Evolutionary conservation across 441 rosid genomes (phyloP), one percentile per base, ranked within the genome.

Genomic region (Raphanus hybrid): DNA sequence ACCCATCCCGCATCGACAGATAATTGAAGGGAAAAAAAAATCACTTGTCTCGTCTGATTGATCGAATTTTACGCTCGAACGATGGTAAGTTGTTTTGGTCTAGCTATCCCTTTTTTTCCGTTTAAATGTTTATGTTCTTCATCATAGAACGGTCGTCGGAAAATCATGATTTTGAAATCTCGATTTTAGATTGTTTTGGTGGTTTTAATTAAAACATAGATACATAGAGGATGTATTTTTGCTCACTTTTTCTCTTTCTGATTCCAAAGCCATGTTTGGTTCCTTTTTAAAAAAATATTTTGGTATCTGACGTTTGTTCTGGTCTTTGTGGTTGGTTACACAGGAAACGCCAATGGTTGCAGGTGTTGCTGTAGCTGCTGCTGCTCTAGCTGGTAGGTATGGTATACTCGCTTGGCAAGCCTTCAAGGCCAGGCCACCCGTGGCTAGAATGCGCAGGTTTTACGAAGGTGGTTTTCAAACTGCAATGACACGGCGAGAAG

Each of bases 331-430:
- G 54, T 48, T 69, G 75, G 54, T 48, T 43, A 7, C 10, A 35
- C 74, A 80, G 83, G 80, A 69, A 3, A 71, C 83, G 43, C 83
- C 83, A 10, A 67, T 80, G 64, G 57, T 80, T 8, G 81, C 74
- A 61, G 81, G 83, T 41, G 80, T 61, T 58, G 80, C 83, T 23
- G 70, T 76, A 5, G 83, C 83, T 60, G 83, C 80, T 29, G 88
- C 89, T 43, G 94, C 94, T 26, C 76, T 65, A 11, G 92, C 91
- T 3, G 87, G 92, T 77, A 86, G 81, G 80, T 88, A 77, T 65
- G 86, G 92, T 66, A 64, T 90, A 76, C 68, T 75, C 61, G 91
- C 92, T 32, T 90, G 94, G 92, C 91, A 88, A 76, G 90, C 90
- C 16, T 90, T 88, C 61, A 88, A 88, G 81, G 80, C 92, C 5